Percentiles rank a stretch among this genome's conserved stretches.
Conservation (phyloP, 129 eudicot genomes). For the Flaveria ramosissima region DNA sequence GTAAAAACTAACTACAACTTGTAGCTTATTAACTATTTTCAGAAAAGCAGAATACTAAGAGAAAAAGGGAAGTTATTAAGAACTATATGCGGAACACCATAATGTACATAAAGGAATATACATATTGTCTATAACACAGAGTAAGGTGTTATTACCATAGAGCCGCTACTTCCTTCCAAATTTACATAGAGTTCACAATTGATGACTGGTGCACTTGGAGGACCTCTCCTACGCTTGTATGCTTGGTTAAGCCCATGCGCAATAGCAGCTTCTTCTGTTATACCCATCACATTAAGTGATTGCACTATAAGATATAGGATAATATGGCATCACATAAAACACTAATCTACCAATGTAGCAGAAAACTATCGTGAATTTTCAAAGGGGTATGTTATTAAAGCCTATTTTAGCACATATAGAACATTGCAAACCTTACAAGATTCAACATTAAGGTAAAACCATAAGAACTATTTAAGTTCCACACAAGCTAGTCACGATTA, state of each 20-base stretch:
- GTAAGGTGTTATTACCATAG: conserved; percentile 43
- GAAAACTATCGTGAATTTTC: background rate
- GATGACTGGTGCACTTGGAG: conserved; percentile 48
- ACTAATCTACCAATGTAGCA: background rate
- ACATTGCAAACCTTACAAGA: background rate
- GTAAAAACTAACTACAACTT: background rate
- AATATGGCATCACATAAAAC: background rate
- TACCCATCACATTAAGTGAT: background rate
- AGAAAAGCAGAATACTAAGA: background rate
- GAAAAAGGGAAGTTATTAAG: background rate
- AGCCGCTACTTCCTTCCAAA: conserved; percentile 53
- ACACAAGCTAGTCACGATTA: background rate
- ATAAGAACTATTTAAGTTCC: background rate
- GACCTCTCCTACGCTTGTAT: conserved; percentile 59
- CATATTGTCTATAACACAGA: background rate
- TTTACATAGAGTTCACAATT: conserved; percentile 54
- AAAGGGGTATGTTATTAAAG: background rate
- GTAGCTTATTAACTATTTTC: conserved; percentile 7
- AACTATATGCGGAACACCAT: background rate
- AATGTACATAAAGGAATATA: background rate
- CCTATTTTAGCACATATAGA: background rate
- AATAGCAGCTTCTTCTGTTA: conserved; percentile 46
- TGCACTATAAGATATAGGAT: background rate
- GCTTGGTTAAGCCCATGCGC: conserved; percentile 28
- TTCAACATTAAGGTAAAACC: background rate